A percentile compares a stretch with the other conserved stretches of the same genome.
These are phyloP conservation scores for Geotrichum histeridarum DNA, from an alignment of 1,139 yeast genomes.

Conservation along the genomic window DNA sequence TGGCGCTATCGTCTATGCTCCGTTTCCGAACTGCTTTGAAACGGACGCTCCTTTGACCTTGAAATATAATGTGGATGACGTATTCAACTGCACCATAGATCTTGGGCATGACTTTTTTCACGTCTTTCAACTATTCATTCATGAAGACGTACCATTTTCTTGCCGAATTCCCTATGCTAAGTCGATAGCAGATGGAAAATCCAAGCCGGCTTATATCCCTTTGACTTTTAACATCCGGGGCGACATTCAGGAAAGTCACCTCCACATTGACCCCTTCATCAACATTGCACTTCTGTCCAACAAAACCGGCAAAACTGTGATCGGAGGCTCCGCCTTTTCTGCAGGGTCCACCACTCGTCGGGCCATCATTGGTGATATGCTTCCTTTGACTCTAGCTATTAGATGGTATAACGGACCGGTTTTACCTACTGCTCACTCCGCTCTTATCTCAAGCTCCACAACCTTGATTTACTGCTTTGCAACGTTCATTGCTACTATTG, in stretches of 20 bases:
- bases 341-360: constrained; percentile 60
- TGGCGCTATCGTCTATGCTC: constrained; percentile 51
- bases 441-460: constrained; percentile 17
- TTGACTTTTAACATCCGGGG: constrained; percentile 64
- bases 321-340: constrained; percentile 57
- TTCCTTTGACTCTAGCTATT: constrained; percentile 55
- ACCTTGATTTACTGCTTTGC: constrained; percentile 18
- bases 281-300: constrained; percentile 46
- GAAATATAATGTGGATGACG: constrained; percentile 50
- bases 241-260: constrained; percentile 60
- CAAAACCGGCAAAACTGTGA: constrained; percentile 36
- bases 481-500: constrained; percentile 24
- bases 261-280: constrained; percentile 59
- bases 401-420: constrained; percentile 45
- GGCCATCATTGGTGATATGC: constrained; percentile 58
- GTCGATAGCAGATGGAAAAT: constrained; percentile 27
- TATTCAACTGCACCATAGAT: constrained; percentile 55
- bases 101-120: constrained; percentile 68
- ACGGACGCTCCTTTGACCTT: constrained; percentile 55
- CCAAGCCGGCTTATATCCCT: constrained; percentile 41
- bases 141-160: constrained; percentile 71
- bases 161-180: constrained; percentile 50
- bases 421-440: constrained; percentile 18
- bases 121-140: constrained; percentile 66
- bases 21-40: constrained; percentile 62